Base-by-base conservation (phyloP, 2,329 filamentous ascomycete species). In the Aureobasidium sp. region DNA sequence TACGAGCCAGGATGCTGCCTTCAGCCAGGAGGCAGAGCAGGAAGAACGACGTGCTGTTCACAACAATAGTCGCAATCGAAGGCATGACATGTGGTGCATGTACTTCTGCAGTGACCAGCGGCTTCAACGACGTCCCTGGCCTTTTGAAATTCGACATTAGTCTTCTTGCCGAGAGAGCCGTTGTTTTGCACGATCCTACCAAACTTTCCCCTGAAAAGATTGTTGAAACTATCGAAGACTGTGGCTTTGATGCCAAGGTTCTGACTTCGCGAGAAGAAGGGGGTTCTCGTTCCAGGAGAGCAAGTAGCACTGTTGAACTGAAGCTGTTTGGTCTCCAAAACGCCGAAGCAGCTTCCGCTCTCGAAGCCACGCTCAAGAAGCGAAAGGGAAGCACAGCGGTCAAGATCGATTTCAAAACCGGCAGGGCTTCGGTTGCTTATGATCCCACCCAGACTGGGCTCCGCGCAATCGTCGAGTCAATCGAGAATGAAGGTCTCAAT, bases 11-110 rank as follows among this genome's bases (percentile, higher is more conserved):
- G 66, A 70, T 17, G 57, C 21, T 58, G 9, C n/a, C 55, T 23
- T 67, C 59, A 67, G 71, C 62, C 70, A 71, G 61, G 50, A 63
- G 63, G 62, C 65, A 65, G 68, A 70, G 63, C 72, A 66, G 73
- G 77, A 64, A 74, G 76, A 54, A 64, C 61, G 74, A 70, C 33
- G 69, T 64, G 62, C 62, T 73, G 4, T 79, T 86, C 60, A 89
- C 84, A 0, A 96, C 92, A 0, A 97, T 92, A 0, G 81, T 99
- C 19, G 85, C 89, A 4, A 89, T 99, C 59, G 90, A 94, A 66
- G 94, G 94, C 54, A 99, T 99, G 94, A 99, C 94, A 1, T 97
- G 94, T 70, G 93, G 93, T 23, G 90, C 94, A 43, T 99, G 94
- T 74, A 97, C 94, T 0, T 93, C 93, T 1, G 91, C 93, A 6